Conservation (phyloP, 192 early-diverging fungal genomes). For the Entomortierella parvispora region DNA sequence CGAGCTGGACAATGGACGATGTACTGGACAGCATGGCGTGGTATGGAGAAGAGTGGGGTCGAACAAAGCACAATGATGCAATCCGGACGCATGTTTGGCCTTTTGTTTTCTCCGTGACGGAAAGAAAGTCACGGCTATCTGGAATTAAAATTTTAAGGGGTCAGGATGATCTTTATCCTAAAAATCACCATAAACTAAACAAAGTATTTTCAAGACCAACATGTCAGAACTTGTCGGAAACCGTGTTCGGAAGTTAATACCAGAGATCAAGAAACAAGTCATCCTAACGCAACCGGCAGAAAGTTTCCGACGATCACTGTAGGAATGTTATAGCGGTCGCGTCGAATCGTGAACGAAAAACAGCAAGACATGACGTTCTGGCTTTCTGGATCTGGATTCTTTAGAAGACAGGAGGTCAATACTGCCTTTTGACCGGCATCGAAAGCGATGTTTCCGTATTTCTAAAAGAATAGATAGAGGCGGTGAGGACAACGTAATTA, state of each 20-base stretch:
- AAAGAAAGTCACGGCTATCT: too few species aligned
- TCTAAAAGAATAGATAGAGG: constrained; percentile 50
- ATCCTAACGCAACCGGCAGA: constrained; percentile 29
- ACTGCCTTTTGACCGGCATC: constrained; percentile 97
- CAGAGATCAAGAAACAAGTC: not conserved
- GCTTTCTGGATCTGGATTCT: constrained; percentile 63
- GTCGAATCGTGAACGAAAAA: constrained; percentile 95
- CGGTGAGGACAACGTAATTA: not conserved
- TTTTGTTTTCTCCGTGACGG: too few species aligned
- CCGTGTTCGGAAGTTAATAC: too few species aligned
- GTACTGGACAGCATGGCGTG: constrained; percentile 44
- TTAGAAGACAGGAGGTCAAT: constrained; percentile 89
- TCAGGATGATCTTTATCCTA: too few species aligned
- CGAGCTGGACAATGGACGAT: constrained; percentile 53
- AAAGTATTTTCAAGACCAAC: too few species aligned
- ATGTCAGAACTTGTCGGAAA: too few species aligned
- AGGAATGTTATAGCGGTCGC: constrained; percentile 92
- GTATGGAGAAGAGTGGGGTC: not conserved
- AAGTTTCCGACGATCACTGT: constrained; percentile 45
- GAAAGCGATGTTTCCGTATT: constrained; percentile 98
- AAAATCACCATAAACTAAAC: too few species aligned
- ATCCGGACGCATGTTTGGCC: not conserved
- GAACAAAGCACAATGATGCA: not conserved
- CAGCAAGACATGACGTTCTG: constrained; percentile 78
- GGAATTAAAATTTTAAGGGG: too few species aligned